Base-by-base conservation (phyloP, 345 rosid genomes). In the Orychophragmus violaceus region DNA sequence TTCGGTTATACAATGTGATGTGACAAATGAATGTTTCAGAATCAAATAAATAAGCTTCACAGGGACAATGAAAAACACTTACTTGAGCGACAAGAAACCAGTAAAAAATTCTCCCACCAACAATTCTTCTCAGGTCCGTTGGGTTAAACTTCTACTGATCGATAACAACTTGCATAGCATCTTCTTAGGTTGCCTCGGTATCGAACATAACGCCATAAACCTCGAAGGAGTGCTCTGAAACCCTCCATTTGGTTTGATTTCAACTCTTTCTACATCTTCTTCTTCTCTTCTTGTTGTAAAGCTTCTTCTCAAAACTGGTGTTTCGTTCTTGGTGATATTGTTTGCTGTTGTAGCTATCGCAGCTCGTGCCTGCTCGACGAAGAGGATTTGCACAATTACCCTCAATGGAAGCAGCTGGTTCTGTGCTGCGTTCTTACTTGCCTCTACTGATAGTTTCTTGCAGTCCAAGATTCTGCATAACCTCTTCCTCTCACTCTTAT, bases 361-460 rank as follows among this genome's bases (percentile, higher is more conserved):
- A 0, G 84, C 84, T 76, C 97, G 80, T 17, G 92, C 87, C 71
- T 93, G 95, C 79, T 93, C 97, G 13, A 86, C 83, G 72, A 93
- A 90, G 58, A 93, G 89, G 74, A 90, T 96, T 76, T 93, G 97
- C 4, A 93, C 96, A 27, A 93, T 94, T 3, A 90, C 92, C 64
- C 98, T 83, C 21, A 93, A 64, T 0, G 98, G 98, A 41, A 93
- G 91, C 12, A 84, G 69, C 79, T 93, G 96, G 37, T 93, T 93
- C 56, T 84, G 95, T 8, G 98, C 98, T 5, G 98, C 97, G 29
- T 85, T 95, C 87, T 86, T 90, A 78, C 98, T 86, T 66, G 96
- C 90, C 62, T 90, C 97, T 61, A 84, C 72, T 3, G 98, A 82
- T 30, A 93, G 86, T 71, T 87, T 93, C 81, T 83, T 93, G 88